A percentile compares a stretch with the other conserved stretches of the same genome.
These are phyloP conservation scores for Mortierella sp. DNA, from an alignment of 371 early-diverging fungal species.

Conservation along the genomic window DNA sequence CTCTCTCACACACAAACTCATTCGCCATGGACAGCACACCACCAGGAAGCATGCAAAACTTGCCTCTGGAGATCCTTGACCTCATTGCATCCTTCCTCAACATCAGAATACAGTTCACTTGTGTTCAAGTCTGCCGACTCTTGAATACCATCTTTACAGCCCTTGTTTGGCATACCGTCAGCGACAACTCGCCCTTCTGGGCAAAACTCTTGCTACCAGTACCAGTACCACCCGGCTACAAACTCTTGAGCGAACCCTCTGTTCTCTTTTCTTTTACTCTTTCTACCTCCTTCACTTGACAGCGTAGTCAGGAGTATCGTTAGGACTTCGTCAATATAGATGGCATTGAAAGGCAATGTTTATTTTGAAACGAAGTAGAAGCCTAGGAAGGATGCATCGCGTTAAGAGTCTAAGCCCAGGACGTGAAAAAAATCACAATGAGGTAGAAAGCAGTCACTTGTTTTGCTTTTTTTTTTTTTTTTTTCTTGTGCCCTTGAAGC, in stretches of 20 bases:
- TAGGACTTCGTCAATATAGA: too few species aligned
- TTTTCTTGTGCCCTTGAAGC: background rate
- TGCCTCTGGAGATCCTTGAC: background rate
- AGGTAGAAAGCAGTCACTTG: too few species aligned
- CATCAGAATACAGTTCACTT: background rate
- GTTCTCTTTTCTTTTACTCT: background rate
- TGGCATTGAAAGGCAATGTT: too few species aligned
- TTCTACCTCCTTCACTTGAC: too few species aligned
- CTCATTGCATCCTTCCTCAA: background rate
- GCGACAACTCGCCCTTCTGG: background rate
- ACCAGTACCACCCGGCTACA: too few species aligned
- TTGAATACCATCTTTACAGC: background rate
- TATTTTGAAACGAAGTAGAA: too few species aligned
- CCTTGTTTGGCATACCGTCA: background rate
- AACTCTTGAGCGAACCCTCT: too few species aligned
- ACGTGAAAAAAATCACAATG: too few species aligned
- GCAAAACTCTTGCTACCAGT: background rate
- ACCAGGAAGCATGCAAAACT: background rate
- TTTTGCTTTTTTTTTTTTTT: constrained; percentile 27
- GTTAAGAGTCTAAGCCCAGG: too few species aligned
- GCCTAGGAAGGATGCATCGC: too few species aligned
- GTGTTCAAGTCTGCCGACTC: background rate
- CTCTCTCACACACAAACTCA: background rate
- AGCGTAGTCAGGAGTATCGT: too few species aligned
- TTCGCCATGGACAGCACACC: background rate